Evolutionary conservation across 1,284 basidiomycete genomes (phyloP).

Genomic region (Flammula alnicola): DNA sequence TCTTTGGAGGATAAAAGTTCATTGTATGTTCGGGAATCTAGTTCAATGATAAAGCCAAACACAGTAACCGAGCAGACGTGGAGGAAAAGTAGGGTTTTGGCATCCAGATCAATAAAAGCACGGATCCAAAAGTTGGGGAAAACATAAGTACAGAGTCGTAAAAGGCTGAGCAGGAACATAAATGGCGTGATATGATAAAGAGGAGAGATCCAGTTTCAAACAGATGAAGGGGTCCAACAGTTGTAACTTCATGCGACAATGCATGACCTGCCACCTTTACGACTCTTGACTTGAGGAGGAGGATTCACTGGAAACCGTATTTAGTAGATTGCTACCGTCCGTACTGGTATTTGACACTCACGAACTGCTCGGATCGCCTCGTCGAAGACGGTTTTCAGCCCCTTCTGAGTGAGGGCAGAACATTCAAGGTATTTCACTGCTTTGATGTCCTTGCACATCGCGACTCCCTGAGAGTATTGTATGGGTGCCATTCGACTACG

Average conservation of each 20-base stretch:
- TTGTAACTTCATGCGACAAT: constrained; percentile 66
- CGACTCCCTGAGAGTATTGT: constrained; percentile 87
- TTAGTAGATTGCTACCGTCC: constrained; percentile 17
- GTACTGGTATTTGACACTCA: constrained; percentile 34
- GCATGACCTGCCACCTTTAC: constrained; percentile 55
- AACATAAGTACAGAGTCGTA: constrained; percentile 44
- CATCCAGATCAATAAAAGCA: constrained; percentile 23
- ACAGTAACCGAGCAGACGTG: constrained; percentile 17
- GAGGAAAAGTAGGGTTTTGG: constrained; percentile 18
- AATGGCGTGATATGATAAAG: constrained; percentile 58
- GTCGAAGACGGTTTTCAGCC: constrained; percentile 95
- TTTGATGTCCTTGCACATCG: constrained; percentile 92
- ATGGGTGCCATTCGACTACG: constrained; percentile 92
- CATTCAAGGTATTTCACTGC: constrained; percentile 98
- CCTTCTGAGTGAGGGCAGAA: constrained; percentile 97
- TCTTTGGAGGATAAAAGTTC: constrained; percentile 12
- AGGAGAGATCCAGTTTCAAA: constrained; percentile 25
- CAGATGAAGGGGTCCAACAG: constrained; percentile 30
- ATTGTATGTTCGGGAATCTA: constrained; percentile 20
- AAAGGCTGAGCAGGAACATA: constrained; percentile 55
- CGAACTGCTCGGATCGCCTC: constrained; percentile 92
- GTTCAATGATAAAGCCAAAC: constrained; percentile 18
- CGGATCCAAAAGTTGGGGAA: constrained; percentile 26
- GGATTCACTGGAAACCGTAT: constrained; percentile 68
- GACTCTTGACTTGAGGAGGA: constrained; percentile 55